Evolutionary conservation across 495 filamentous ascomycete species (phyloP).

Genomic region (Penicillium atrosanguineum): DNA sequence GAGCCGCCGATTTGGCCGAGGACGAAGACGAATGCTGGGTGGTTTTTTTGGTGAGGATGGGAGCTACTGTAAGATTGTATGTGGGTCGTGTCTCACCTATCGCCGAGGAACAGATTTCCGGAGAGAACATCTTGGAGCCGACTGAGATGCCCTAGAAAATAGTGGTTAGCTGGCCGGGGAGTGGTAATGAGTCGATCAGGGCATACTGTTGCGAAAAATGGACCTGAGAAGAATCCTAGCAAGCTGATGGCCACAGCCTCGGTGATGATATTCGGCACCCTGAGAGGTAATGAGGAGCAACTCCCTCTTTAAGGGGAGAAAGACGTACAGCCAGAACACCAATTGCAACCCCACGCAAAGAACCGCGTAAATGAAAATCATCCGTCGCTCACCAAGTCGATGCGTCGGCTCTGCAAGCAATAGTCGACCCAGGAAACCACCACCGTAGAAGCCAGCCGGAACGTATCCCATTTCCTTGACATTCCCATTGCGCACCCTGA

Average conservation of each 20-base stretch:
- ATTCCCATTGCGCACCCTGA: slow-evolving; percentile 28
- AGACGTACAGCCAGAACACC: slow-evolving; percentile 33
- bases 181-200: too few relatives aligned
- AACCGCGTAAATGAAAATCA: slow-evolving; percentile 30
- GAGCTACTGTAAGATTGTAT: background rate
- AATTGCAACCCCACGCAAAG: slow-evolving; percentile 30
- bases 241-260: slow-evolving; percentile 33
- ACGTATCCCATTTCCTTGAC: slow-evolving; percentile 33
- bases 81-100: slow-evolving; percentile 12
- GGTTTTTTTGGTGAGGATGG: too few relatives aligned
- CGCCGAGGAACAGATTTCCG: slow-evolving; percentile 27
- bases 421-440: slow-evolving; percentile 25
- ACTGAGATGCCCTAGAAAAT: slow-evolving; percentile 26
- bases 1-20: slow-evolving; percentile 29
- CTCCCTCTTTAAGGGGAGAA: background rate
- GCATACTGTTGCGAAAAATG: slow-evolving; percentile 34
- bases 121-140: slow-evolving; percentile 27
- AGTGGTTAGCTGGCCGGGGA: too few relatives aligned
- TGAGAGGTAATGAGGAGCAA: slow-evolving; percentile 2
- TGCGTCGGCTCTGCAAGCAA: slow-evolving; percentile 29
- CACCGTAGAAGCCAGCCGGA: slow-evolving; percentile 29
- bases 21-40: slow-evolving; percentile 27
- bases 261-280: slow-evolving; percentile 33
- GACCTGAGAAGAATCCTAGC: slow-evolving; percentile 29
- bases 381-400: slow-evolving; percentile 28